Percentiles rank a stretch among this genome's conserved stretches.
phyloP scores from a whole-genome alignment of 1,284 basidiomycete species.

The Leucoagaricus sp. region DNA sequence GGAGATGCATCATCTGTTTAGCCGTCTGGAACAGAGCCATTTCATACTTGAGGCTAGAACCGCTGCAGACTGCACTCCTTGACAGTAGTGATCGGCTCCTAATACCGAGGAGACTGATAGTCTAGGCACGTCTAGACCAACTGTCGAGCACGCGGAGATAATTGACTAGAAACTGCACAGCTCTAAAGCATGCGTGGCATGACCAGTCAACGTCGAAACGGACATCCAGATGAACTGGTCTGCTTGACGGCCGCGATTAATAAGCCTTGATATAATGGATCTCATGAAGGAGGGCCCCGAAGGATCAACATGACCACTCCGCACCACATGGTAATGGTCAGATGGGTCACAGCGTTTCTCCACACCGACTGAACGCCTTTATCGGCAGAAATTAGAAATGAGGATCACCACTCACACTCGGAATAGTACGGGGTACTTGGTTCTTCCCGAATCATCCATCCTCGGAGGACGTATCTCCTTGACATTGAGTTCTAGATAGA shows the following conservation, averaged over 20 bases:
- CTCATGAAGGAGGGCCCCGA: neutral
- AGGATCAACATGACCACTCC: neutral
- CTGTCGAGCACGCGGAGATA: conserved; percentile 1
- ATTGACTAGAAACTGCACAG: neutral
- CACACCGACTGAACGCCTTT: no score
- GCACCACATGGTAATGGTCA: neutral
- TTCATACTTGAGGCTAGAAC: no score
- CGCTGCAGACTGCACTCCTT: neutral
- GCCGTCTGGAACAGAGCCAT: no score
- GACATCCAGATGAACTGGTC: neutral
- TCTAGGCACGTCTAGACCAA: conserved; percentile 10
- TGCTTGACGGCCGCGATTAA: neutral
- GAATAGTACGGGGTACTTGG: conserved; percentile 93
- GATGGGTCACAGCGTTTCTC: neutral
- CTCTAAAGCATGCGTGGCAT: neutral
- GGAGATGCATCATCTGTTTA: no score
- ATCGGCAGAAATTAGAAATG: no score
- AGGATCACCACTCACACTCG: conserved; percentile 78
- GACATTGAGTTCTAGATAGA: conserved; percentile 73
- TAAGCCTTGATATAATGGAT: neutral
- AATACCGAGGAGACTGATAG: no score
- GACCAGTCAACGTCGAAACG: neutral
- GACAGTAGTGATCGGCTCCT: neutral
- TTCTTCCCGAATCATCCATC: conserved; percentile 91
- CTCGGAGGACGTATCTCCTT: conserved; percentile 88